Evolutionary conservation across 2,329 filamentous ascomycete species (phyloP).

Genomic region (Passalora sequoiae): DNA sequence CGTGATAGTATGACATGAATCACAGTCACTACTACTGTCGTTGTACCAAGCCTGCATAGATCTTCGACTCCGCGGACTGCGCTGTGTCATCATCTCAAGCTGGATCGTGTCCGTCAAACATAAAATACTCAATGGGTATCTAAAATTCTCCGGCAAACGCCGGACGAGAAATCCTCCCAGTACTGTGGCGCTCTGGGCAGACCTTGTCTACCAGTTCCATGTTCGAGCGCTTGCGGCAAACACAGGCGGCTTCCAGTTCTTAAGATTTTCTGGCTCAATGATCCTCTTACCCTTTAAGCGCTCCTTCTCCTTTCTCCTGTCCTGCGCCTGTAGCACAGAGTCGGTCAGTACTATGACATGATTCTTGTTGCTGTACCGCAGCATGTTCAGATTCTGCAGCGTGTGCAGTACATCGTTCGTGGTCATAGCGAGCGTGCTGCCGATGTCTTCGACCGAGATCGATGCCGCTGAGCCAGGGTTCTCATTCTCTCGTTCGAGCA

Average conservation of each 20-base stretch:
- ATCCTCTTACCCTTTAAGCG: conserved; percentile 73
- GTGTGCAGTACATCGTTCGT: conserved; percentile 94
- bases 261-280: conserved; percentile 72
- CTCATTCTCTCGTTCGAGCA: conserved; percentile 61
- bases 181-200: too few species aligned
- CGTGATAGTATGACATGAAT: too few species aligned
- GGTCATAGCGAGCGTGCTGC: conserved; percentile 81
- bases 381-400: conserved; percentile 87
- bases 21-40: too few species aligned
- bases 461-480: conserved; percentile 51
- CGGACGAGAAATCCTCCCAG: too few species aligned
- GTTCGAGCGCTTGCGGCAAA: conserved; percentile 86
- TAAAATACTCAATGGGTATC: too few species aligned
- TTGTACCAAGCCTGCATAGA: too few species aligned
- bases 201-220: conserved; percentile 96
- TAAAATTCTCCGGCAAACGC: too few species aligned
- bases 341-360: conserved; percentile 93
- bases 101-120: too few species aligned
- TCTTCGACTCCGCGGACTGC: too few species aligned
- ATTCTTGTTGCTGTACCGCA: conserved; percentile 91
- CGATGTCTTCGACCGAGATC: conserved; percentile 81
- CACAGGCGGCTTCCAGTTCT: conserved; percentile 95
- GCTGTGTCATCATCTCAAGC: too few species aligned
- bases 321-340: conserved; percentile 64
- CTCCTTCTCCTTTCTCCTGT: conserved; percentile 62